Conservation (phyloP, 345 rosid species). For the Chamaenerion angustifolium region DNA sequence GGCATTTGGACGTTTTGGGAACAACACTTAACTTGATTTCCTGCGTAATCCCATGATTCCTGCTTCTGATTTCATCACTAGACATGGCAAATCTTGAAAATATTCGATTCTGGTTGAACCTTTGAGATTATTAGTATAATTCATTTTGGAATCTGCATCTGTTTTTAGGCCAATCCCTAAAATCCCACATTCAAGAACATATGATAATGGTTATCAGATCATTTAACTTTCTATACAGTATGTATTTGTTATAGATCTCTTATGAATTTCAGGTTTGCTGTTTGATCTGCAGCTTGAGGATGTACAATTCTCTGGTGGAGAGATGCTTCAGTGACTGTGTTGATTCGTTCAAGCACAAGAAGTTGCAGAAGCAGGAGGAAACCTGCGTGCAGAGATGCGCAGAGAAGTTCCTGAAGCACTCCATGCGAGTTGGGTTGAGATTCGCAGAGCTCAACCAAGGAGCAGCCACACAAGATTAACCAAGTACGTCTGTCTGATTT, state of each 20-base stretch:
- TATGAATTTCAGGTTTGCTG: neutral
- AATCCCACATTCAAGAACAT: no score
- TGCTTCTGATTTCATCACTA: no score
- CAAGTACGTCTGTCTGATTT: no score
- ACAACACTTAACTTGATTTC: slow-evolving; percentile 17
- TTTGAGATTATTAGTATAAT: no score
- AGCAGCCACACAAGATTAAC: slow-evolving; percentile 54
- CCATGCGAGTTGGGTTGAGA: slow-evolving; percentile 91
- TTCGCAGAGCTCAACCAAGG: slow-evolving; percentile 80
- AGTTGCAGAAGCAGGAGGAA: slow-evolving; percentile 89
- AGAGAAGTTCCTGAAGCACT: slow-evolving; percentile 91
- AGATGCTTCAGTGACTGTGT: slow-evolving; percentile 92
- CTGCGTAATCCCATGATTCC: neutral
- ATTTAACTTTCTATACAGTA: neutral
- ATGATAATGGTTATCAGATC: neutral
- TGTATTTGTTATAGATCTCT: no score
- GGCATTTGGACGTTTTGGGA: slow-evolving; percentile 74
- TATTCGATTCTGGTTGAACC: no score
- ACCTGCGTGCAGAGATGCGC: slow-evolving; percentile 72
- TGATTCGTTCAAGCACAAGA: slow-evolving; percentile 69
- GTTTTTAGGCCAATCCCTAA: no score
- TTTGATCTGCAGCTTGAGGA: slow-evolving; percentile 45
- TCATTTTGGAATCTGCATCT: no score
- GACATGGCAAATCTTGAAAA: no score
- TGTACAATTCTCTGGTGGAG: slow-evolving; percentile 86